These are phyloP conservation scores for Neurospora africana DNA, from an alignment of 495 filamentous ascomycete species.

Conservation along the genomic window DNA sequence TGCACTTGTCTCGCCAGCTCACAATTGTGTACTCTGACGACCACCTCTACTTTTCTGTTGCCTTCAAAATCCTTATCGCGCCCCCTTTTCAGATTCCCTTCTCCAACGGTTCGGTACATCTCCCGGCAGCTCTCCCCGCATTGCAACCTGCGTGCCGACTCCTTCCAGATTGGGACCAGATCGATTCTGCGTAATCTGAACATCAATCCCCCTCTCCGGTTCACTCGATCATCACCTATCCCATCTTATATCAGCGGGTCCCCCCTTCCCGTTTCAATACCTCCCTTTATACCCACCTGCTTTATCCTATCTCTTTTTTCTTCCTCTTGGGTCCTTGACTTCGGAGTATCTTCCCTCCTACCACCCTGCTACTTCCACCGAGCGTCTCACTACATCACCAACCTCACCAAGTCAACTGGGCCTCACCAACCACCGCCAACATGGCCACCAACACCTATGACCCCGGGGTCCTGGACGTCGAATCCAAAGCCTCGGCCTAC, in stretches of 20 bases:
- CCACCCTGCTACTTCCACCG: neutral
- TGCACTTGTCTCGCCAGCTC: neutral
- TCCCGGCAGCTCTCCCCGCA: neutral
- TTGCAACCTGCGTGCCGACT: neutral
- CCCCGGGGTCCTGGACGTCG: neutral
- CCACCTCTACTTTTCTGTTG: neutral
- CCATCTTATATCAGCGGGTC: neutral
- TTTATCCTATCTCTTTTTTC: neutral
- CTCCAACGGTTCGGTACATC: neutral
- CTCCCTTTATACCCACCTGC: neutral
- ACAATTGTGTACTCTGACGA: neutral
- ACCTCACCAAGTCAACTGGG: neutral
- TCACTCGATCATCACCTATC: neutral
- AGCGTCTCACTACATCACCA: neutral
- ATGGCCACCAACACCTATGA: neutral
- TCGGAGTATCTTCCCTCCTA: neutral
- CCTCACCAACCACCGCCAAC: neutral
- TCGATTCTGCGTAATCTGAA: neutral
- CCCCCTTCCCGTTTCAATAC: neutral
- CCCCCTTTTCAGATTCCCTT: neutral
- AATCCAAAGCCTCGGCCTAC: neutral
- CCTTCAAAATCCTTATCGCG: neutral
- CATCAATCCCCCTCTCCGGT: neutral
- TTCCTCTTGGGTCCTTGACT: neutral
- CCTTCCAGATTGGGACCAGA: neutral